Evolutionary conservation across 768 basidiomycete genomes (phyloP).

Genomic region (Tulasnella sp.): DNA sequence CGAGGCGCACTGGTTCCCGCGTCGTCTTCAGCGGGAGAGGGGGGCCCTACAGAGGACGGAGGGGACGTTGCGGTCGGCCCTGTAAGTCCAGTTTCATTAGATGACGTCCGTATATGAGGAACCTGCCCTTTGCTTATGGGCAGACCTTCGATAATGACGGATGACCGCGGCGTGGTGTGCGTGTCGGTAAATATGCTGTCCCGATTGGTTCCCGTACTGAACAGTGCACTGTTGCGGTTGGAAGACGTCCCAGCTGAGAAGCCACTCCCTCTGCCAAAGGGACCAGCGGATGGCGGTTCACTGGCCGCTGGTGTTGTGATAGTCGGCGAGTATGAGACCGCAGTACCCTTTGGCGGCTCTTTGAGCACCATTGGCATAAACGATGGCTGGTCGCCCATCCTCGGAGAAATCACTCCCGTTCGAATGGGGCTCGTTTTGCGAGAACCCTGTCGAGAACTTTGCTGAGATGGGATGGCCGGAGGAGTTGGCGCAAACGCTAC

Average conservation of each 20-base stretch:
- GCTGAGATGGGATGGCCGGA: not conserved
- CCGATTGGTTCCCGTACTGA: conserved; percentile 17
- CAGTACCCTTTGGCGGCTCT: not conserved
- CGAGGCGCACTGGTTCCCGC: conserved; percentile 25
- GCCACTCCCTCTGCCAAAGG: not conserved
- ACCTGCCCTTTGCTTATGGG: conserved; percentile 20
- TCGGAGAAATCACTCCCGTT: not conserved
- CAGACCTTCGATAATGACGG: conserved; percentile 41
- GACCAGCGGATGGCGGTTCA: not conserved
- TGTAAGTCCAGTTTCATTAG: conserved; percentile 31
- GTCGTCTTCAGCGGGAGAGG: conserved; percentile 43
- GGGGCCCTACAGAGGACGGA: conserved; percentile 46
- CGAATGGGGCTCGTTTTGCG: not conserved
- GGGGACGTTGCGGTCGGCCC: conserved; percentile 34
- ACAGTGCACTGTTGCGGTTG: conserved; percentile 3
- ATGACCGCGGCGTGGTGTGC: conserved; percentile 21
- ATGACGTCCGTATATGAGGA: conserved; percentile 22
- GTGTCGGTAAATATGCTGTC: conserved; percentile 22
- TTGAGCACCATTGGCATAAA: not conserved
- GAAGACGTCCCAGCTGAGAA: conserved; percentile 3
- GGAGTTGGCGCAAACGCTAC: not conserved
- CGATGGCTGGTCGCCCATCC: not conserved
- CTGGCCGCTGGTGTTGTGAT: conserved; percentile 2
- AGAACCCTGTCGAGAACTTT: not conserved
- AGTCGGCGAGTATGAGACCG: not conserved